Evolutionary conservation across 2,329 filamentous ascomycete genomes (phyloP), one percentile per base, ranked within the genome.

Genomic region (Phialophora tarda): DNA sequence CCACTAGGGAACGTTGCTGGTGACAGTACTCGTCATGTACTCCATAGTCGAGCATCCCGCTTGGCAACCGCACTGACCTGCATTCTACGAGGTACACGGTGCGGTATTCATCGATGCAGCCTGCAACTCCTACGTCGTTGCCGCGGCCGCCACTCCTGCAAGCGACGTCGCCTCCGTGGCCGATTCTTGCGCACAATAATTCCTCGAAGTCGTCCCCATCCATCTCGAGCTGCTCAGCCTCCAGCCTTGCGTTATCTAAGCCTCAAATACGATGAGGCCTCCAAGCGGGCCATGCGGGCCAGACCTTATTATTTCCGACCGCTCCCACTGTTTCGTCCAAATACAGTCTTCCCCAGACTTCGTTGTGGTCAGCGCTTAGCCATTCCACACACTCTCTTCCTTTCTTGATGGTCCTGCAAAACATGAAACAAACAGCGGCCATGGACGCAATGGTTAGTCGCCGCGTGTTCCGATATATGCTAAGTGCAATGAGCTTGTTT

Each of bases 301-400:
- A 55, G 53, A 17, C 53, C 53, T 34, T 55, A 30, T 55, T 12
- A 3, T 34, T n/a, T 53, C 21, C 48, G 10, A 34, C 23, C 53
- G 24, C 53, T 30, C 24, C 26, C 34, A 21, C 14, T 5, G 53
- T 32, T 34, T 32, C 28, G 28, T 10, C 53, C 53, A 32, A 55
- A 55, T 34, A 34, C 34, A 34, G 53, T 28, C 28, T 32, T 55
- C 28, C 53, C 53, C 53, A 55, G 53, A 55, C 28, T 34, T n/a
- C 24, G 34, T 53, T 6, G 23, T 30, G 5, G 17, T 28, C 11
- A 55, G 53, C 53, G 53, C 53, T 55, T 34, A 34, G 28, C 24
- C 14, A 28, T 34, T 55, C 28, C 28, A 28, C 34, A 30, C 26
- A 55, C 24, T 55, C 14, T 34, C n/a, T 34, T 30, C 28, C 17